phyloP scores from a whole-genome alignment of 2,329 filamentous ascomycete genomes.

The Penicillium sp. region DNA sequence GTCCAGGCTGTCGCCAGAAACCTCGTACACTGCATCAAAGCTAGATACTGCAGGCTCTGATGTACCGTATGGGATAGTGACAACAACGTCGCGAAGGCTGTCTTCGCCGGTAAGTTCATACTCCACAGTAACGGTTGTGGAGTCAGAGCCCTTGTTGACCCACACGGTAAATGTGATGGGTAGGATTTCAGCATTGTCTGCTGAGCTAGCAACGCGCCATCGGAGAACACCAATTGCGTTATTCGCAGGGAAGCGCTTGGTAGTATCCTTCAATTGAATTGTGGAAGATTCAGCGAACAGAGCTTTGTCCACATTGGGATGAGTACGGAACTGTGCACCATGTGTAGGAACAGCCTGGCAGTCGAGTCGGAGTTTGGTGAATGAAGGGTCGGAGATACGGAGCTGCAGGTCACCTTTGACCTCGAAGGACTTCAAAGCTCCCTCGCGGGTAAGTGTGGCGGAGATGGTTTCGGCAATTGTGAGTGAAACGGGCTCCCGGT shows the following conservation, averaged over 20 bases:
- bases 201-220: constrained; percentile 80
- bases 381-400: constrained; percentile 80
- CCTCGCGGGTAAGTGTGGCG: constrained; percentile 85
- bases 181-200: constrained; percentile 76
- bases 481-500: constrained; percentile 84
- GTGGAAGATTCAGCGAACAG: constrained; percentile 79
- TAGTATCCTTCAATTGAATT: constrained; percentile 86
- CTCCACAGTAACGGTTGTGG: constrained; percentile 88
- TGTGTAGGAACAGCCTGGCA: constrained; percentile 75
- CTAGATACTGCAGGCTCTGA: constrained; percentile 87
- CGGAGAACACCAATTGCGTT: constrained; percentile 89
- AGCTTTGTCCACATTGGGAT: constrained; percentile 92
- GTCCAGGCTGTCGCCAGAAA: constrained; percentile 87
- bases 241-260: constrained; percentile 90
- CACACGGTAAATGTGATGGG: constrained; percentile 97
- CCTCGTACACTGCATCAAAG: constrained; percentile 92
- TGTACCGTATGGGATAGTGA: constrained; percentile 82
- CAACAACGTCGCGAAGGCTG: constrained; percentile 77
- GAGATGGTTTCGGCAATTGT: constrained; percentile 88
- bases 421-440: constrained; percentile 79
- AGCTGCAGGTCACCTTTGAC: constrained; percentile 92
- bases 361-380: constrained; percentile 89
- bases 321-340: constrained; percentile 88
- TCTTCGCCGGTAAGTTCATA: constrained; percentile 88
- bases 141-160: constrained; percentile 85